Percentiles rank a stretch among this genome's conserved stretches.
These are phyloP conservation scores for Dendrocalamus sinicus DNA, from an alignment of 176 grass and related monocot species.

Conservation along the genomic window DNA sequence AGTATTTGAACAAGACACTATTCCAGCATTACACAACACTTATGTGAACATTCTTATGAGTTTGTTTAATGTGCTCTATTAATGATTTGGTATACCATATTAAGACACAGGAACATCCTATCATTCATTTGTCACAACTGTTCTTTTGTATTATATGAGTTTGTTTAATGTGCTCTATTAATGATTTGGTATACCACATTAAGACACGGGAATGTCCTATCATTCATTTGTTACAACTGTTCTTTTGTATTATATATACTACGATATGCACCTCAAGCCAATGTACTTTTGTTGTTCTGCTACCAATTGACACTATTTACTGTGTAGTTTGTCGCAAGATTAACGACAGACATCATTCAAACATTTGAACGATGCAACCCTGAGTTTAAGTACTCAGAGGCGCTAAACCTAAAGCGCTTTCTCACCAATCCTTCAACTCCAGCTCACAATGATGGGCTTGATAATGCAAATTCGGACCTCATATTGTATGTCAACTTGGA, in stretches of 20 bases:
- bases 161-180: background rate
- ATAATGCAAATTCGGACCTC: constrained; percentile 93
- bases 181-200: background rate
- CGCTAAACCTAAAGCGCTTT: constrained; percentile 73
- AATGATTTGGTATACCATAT: background rate
- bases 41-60: background rate
- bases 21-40: background rate
- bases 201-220: background rate
- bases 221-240: constrained; percentile 9
- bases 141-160: background rate
- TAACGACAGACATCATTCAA: constrained; percentile 75
- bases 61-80: constrained; percentile 1
- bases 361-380: constrained; percentile 74
- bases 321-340: constrained; percentile 71
- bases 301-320: constrained; percentile 32
- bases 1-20: background rate
- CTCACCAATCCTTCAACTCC: constrained; percentile 80
- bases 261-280: background rate
- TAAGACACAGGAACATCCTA: background rate
- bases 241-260: background rate
- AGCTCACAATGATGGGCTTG: constrained; percentile 84
- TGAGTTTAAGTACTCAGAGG: constrained; percentile 80
- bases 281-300: constrained; percentile 14
- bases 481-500: constrained; percentile 88
- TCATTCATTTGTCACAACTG: constrained; percentile 6